Percentiles rank a stretch among this genome's conserved stretches.
Conservation (phyloP, 1,284 basidiomycete species). For the Cryptococcus jaspeensis region DNA sequence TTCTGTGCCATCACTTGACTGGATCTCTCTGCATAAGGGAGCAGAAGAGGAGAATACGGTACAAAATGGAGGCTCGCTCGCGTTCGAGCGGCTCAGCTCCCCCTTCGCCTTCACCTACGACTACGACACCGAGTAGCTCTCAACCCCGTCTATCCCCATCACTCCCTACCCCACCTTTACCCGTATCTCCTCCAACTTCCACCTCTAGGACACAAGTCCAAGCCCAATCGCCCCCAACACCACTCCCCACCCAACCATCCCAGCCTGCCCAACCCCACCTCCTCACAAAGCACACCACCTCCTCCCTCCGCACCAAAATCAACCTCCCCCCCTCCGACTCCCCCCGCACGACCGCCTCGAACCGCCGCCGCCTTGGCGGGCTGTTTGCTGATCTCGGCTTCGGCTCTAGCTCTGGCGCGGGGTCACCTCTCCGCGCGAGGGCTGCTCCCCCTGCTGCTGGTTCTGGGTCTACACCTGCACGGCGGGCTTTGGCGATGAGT, state of each 20-base stretch:
- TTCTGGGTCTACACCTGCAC: background rate
- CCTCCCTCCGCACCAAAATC: slow-evolving; percentile 11
- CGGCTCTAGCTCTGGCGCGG: background rate
- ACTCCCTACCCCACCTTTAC: background rate
- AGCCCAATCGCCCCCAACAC: background rate
- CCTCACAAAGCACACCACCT: background rate
- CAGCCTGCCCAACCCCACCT: background rate
- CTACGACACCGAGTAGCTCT: background rate
- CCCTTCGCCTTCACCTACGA: too few relatives aligned
- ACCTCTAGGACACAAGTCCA: background rate
- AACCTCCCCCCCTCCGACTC: slow-evolving; percentile 23
- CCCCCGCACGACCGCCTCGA: slow-evolving; percentile 24
- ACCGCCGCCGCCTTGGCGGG: slow-evolving; percentile 21
- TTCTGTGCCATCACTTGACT: too few relatives aligned
- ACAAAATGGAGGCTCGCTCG: too few relatives aligned
- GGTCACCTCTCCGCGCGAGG: background rate
- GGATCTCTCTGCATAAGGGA: too few relatives aligned
- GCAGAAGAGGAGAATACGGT: too few relatives aligned
- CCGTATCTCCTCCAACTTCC: background rate
- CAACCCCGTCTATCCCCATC: background rate
- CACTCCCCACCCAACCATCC: background rate
- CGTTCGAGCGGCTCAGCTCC: too few relatives aligned
- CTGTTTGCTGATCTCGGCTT: slow-evolving; percentile 17
- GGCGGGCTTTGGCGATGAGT: too few relatives aligned
- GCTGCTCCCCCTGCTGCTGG: background rate